Base-by-base conservation (phyloP, 2,329 filamentous ascomycete species). In the Trichoderma koningii region DNA sequence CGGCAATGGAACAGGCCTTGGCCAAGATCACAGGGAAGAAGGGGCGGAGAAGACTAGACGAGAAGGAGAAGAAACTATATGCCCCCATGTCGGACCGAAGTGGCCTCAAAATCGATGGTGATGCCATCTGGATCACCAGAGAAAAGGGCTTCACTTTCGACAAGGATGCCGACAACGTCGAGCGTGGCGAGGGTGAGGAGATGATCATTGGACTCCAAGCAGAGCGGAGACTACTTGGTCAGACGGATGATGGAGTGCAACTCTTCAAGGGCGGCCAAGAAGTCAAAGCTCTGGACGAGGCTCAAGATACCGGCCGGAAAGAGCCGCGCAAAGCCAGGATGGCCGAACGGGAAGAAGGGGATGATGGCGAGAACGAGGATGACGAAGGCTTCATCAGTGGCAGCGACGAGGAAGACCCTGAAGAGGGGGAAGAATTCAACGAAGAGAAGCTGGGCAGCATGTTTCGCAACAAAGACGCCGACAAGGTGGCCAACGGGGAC, bases 61-160 rank as follows among this genome's bases (percentile, higher is more conserved):
- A 99, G 74, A 99, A 98, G 78, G 94, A 99, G 74, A 97, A 97
- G 79, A 87, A 96, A 71, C 81, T 99, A 5, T 96, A 97, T 77
- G 96, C 95, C 3, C 96, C 95, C 41, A 98, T 99, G 94, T 97
- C 93, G 28, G 95, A 99, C 77, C 93, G 97, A 41, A 96, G 93
- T 69, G 95, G 95, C 72, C 86, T 99, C 14, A 88, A 98, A 74
- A 94, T 99, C 59, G 95, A 99, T 70, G 96, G 96, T 67, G 95
- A 99, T 77, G 93, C 94, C 7, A 93, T 99, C 44, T 99, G 96
- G 80, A 97, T 89, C 66, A 89, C 87, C 10, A 80, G 85, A 64
- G 86, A 89, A 59, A 89, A 88, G 70, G 87, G 87, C 0, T 89
- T 89, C 71, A 96, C 86, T 4, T 97, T 99, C 69, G 83, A 89